phyloP scores from a whole-genome alignment of 2,329 filamentous ascomycete species.

The Aspergillus ruber region DNA sequence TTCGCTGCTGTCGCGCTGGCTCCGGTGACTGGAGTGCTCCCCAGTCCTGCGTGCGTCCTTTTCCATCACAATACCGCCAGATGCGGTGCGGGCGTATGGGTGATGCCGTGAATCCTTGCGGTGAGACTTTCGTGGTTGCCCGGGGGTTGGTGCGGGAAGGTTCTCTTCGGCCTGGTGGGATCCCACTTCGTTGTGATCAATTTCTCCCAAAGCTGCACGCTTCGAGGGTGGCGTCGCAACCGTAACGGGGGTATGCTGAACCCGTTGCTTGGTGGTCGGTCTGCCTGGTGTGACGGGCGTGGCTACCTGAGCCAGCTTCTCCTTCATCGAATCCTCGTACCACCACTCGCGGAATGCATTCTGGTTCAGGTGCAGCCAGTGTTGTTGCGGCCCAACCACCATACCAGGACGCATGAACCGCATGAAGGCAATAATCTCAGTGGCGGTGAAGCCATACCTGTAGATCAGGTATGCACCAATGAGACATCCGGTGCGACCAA shows the following conservation, averaged over 20 bases:
- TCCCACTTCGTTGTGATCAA: constrained; percentile 67
- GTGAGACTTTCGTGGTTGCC: constrained; percentile 85
- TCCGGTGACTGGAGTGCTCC: constrained; percentile 41
- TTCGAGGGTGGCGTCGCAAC: constrained; percentile 76
- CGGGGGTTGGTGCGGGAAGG: constrained; percentile 87
- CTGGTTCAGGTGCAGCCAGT: constrained; percentile 98
- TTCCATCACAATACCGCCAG: constrained; percentile 35
- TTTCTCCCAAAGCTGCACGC: constrained; percentile 85
- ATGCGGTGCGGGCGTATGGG: constrained; percentile 59
- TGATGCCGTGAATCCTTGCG: constrained; percentile 69
- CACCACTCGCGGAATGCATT: constrained; percentile 98
- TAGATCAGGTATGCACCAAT: constrained; percentile 98
- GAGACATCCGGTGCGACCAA: constrained; percentile 89
- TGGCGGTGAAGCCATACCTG: constrained; percentile 91
- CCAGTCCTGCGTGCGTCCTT: constrained; percentile 20
- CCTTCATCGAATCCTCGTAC: constrained; percentile 70
- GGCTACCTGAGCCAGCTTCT: constrained; percentile 65
- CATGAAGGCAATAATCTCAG: constrained; percentile 97
- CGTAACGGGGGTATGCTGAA: constrained; percentile 64
- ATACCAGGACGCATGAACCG: constrained; percentile 98
- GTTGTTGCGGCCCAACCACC: constrained; percentile 97
- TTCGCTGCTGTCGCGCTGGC: constrained; percentile 54
- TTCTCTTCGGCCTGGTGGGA: constrained; percentile 62
- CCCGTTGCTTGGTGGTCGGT: constrained; percentile 54
- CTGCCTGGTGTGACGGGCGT: constrained; percentile 47